Evolutionary conservation across 73 alveolate genomes (phyloP), one percentile per base, ranked within the genome.

Genomic region (Paramecium pentaurelia): DNA sequence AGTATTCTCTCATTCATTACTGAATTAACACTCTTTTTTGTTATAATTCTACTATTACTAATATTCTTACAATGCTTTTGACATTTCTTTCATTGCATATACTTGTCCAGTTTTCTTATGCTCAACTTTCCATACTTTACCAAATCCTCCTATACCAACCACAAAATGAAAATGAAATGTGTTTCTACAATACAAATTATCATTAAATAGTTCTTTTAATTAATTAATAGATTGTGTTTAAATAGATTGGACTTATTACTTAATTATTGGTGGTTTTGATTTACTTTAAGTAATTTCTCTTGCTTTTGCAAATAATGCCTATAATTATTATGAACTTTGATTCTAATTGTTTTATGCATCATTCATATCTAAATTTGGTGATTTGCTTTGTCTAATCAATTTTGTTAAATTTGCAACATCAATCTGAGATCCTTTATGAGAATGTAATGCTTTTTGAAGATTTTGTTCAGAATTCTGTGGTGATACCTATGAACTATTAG

Each of bases 41-140:
- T 87, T 8, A 87, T 87, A 18, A 87, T 64, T 60, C 93, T 86
- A 86, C 34, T 4, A 16, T 54, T 4, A 86, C 32, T 86, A 1
- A 86, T 68, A 11, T 47, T 6, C 0, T 54, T 86, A 86, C 93
- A 87, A 87, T 18, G 93, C 95, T 73, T 93, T 93, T 2, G 95
- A 91, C 97, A 96, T 95, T 84, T 96, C 99, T 93, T 96, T 96
- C 92, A 96, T 93, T 3, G 99, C 99, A 86, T 58, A 96, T 30
- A 73, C 77, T 60, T 92, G 83, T 27, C 94, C 93, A 54, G 95
- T 92, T 68, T 92, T 95, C 64, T 93, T 95, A 20, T 93, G 94
- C 77, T 94, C 95, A 1, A 96, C 97, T 93, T 96, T 96, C 99
- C 99, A 96, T n/a, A 96, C 99, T 88, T 95, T 94, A 3, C 99